Percentiles rank a stretch among this genome's conserved stretches.
phyloP scores from a whole-genome alignment of 139 green algal genomes.

The Chlamydomonas eustigma region DNA sequence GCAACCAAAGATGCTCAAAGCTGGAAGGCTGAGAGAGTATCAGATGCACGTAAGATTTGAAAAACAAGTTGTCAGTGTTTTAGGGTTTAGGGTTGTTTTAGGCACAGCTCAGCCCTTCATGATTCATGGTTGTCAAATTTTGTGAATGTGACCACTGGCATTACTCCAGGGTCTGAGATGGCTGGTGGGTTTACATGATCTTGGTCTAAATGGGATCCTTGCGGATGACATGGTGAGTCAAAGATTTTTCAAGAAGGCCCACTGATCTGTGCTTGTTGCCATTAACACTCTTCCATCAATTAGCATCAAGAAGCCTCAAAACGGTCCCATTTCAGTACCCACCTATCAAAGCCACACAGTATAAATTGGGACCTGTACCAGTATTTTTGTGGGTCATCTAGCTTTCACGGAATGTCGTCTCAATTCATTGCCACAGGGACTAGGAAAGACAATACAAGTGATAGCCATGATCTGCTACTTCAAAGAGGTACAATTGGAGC shows the following conservation, averaged over 20 bases:
- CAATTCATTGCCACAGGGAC: too few relatives aligned
- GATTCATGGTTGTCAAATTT: too few relatives aligned
- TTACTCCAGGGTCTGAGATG: conserved; percentile 83
- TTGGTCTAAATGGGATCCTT: conserved; percentile 95
- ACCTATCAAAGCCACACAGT: too few relatives aligned
- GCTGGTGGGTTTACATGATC: conserved; percentile 97
- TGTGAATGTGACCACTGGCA: too few relatives aligned
- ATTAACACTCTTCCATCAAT: too few relatives aligned
- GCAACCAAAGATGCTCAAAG: conserved; percentile 52
- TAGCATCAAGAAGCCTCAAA: too few relatives aligned
- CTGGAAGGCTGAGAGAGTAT: conserved; percentile 56
- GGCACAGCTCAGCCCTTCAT: not conserved
- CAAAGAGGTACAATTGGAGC: conserved; percentile 78
- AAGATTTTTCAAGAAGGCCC: too few relatives aligned
- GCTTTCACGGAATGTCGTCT: too few relatives aligned
- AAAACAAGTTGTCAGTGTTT: not conserved
- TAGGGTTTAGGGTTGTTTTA: not conserved
- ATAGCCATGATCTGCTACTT: conserved; percentile 93
- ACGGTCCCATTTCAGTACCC: too few relatives aligned
- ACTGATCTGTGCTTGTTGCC: too few relatives aligned
- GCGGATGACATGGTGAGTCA: conserved; percentile 89
- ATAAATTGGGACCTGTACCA: too few relatives aligned
- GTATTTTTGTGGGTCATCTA: too few relatives aligned
- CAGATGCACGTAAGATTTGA: conserved; percentile 57
- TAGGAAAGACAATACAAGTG: conserved; percentile 93